phyloP scores from a whole-genome alignment of 805 yeast genomes.

The Zygoascus flipseniorum region DNA sequence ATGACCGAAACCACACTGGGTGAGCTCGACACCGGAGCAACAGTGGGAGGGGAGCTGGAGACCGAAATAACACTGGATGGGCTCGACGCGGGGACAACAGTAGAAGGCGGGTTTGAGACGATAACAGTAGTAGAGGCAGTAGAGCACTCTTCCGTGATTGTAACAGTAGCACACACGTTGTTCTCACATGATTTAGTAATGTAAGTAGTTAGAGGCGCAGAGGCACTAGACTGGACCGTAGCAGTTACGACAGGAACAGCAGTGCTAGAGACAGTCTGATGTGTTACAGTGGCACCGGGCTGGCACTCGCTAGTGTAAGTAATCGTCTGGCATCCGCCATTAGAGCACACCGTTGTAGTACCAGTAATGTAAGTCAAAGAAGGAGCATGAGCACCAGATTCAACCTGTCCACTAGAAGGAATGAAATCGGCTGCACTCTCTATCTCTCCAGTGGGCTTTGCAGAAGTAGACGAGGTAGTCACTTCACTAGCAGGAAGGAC shows the following conservation, averaged over 20 bases:
- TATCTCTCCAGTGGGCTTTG: background rate
- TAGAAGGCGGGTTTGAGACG: background rate
- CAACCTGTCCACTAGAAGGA: conserved; percentile 4
- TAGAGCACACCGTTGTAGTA: conserved; percentile 1
- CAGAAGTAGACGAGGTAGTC: conserved; percentile 2
- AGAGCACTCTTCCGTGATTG: background rate
- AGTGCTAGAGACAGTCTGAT: background rate
- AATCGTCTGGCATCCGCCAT: background rate
- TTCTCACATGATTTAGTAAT: background rate
- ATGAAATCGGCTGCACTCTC: background rate
- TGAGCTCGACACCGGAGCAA: too few species aligned
- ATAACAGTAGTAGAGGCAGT: background rate
- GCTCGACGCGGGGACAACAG: too few species aligned
- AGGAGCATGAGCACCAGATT: conserved; percentile 5
- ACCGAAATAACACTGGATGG: too few species aligned
- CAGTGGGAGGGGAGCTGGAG: too few species aligned
- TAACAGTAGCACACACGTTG: background rate
- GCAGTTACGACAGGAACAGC: background rate
- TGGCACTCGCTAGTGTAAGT: conserved; percentile 1
- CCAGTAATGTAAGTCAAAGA: background rate
- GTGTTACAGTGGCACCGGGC: background rate
- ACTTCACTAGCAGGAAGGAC: conserved; percentile 2
- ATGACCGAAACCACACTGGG: too few species aligned
- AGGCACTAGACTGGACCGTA: background rate
- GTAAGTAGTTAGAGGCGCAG: background rate